A percentile compares a stretch with the other conserved stretches of the same genome.
phyloP scores from a whole-genome alignment of 352 stramenopile genomes.

The Pythium plurisporium region DNA sequence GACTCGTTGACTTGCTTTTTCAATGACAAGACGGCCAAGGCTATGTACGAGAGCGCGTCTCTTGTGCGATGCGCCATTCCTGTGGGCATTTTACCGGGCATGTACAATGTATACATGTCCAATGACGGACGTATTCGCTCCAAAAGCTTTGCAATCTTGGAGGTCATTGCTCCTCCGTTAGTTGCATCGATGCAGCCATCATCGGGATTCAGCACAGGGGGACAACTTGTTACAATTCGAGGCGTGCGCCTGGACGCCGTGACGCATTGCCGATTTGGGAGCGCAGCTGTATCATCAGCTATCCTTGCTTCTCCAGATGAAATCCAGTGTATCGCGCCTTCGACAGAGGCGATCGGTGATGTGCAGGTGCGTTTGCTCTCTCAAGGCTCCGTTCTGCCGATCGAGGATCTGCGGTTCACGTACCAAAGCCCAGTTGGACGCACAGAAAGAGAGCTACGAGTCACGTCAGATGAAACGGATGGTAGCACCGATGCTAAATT shows the following conservation, averaged over 20 bases:
- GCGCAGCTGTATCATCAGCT: slow-evolving; percentile 18
- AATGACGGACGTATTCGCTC: slow-evolving; percentile 51
- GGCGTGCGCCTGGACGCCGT: slow-evolving; percentile 50
- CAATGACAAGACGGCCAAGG: slow-evolving; percentile 18
- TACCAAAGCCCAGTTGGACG: slow-evolving; percentile 30
- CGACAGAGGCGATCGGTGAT: slow-evolving; percentile 21
- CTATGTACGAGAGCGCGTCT: slow-evolving; percentile 29
- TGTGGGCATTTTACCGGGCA: slow-evolving; percentile 15
- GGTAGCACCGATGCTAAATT: too few species aligned
- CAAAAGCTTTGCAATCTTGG: slow-evolving; percentile 26
- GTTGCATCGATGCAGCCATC: slow-evolving; percentile 35
- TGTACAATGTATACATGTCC: slow-evolving; percentile 36
- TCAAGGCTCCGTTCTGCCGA: slow-evolving; percentile 33
- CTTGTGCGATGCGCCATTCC: slow-evolving; percentile 39
- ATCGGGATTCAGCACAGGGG: slow-evolving; percentile 30
- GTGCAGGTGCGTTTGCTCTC: slow-evolving; percentile 41
- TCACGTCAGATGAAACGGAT: neutral
- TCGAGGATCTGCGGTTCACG: slow-evolving; percentile 32
- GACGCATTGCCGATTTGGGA: slow-evolving; percentile 73
- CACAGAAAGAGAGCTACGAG: slow-evolving; percentile 15
- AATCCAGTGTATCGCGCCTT: slow-evolving; percentile 21
- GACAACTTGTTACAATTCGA: slow-evolving; percentile 35
- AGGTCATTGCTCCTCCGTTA: slow-evolving; percentile 46
- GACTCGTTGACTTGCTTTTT: slow-evolving; percentile 60
- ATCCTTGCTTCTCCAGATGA: slow-evolving; percentile 6